A percentile compares a stretch with the other conserved stretches of the same genome.
phyloP scores from a whole-genome alignment of 208 protist species.

The Trypanosoma boissoni region DNA sequence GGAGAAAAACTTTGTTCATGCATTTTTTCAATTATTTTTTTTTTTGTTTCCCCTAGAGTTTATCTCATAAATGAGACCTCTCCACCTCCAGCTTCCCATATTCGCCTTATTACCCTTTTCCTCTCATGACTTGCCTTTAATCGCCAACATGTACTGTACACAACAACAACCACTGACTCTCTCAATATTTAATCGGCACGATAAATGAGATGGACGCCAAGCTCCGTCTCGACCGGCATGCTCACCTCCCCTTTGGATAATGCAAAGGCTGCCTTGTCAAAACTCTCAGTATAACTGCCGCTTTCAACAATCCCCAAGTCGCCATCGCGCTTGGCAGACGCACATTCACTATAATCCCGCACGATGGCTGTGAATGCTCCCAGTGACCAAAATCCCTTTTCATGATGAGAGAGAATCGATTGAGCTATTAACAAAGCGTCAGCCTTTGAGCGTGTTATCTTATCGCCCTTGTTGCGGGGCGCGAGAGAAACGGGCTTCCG shows the following conservation, averaged over 20 bases:
- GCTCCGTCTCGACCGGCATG: conserved; percentile 64
- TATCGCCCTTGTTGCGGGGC: conserved; percentile 65
- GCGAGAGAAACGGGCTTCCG: conserved; percentile 57
- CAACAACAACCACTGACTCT: neutral
- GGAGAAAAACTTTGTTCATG: no score
- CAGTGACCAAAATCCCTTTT: conserved; percentile 49
- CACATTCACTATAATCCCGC: conserved; percentile 67
- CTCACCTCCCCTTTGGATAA: conserved; percentile 61
- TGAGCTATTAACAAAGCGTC: conserved; percentile 69
- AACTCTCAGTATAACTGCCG: conserved; percentile 64
- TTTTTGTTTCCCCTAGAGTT: no score
- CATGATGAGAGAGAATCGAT: conserved; percentile 39
- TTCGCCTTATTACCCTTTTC: no score
- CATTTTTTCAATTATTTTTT: no score
- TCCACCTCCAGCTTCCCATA: no score
- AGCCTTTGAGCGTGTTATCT: conserved; percentile 67
- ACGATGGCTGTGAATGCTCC: conserved; percentile 62
- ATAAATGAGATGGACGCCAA: conserved; percentile 82
- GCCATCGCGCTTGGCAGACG: conserved; percentile 51
- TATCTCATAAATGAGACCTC: no score
- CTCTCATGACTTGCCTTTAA: no score
- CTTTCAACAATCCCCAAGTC: conserved; percentile 74
- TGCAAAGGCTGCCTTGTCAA: conserved; percentile 66
- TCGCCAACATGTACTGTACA: no score
- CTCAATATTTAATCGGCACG: conserved; percentile 43